Conservation (phyloP, 73 alveolate species). For the Blepharisma stoltei region DNA sequence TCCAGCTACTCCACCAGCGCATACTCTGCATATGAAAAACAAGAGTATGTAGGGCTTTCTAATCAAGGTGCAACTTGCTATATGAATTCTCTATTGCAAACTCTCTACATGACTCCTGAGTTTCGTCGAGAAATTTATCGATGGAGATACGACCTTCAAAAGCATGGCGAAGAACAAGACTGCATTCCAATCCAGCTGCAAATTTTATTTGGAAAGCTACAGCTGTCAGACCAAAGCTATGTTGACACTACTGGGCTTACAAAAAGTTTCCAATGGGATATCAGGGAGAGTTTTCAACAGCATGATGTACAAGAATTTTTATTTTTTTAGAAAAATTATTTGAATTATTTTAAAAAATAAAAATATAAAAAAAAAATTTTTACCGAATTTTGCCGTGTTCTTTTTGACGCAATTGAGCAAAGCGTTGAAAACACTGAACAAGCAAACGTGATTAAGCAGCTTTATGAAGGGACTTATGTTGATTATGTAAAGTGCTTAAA, state of each 20-base stretch:
- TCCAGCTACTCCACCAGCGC: too few relatives aligned
- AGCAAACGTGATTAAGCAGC: constrained; percentile 48
- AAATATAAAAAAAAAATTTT: too few relatives aligned
- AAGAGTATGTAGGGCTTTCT: constrained; percentile 70
- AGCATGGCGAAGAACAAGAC: constrained; percentile 46
- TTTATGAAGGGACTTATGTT: constrained; percentile 60
- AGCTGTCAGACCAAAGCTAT: constrained; percentile 26
- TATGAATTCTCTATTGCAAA: constrained; percentile 72
- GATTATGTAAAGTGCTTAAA: constrained; percentile 79
- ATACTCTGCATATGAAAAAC: background rate
- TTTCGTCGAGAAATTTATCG: constrained; percentile 73
- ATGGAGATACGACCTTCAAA: constrained; percentile 43
- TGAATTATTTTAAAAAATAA: too few relatives aligned
- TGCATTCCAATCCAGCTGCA: constrained; percentile 68
- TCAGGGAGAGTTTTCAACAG: constrained; percentile 45
- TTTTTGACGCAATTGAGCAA: constrained; percentile 91
- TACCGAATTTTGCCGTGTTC: constrained; percentile 92
- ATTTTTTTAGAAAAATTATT: too few relatives aligned
- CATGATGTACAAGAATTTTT: constrained; percentile 76
- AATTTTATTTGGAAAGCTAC: constrained; percentile 57
- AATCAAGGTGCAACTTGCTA: constrained; percentile 91
- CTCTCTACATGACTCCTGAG: constrained; percentile 81
- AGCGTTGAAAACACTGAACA: constrained; percentile 54
- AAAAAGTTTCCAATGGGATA: constrained; percentile 58
- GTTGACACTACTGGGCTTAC: constrained; percentile 43